phyloP scores from a whole-genome alignment of 257 asterid genomes.

The Scutellaria galericulata region DNA sequence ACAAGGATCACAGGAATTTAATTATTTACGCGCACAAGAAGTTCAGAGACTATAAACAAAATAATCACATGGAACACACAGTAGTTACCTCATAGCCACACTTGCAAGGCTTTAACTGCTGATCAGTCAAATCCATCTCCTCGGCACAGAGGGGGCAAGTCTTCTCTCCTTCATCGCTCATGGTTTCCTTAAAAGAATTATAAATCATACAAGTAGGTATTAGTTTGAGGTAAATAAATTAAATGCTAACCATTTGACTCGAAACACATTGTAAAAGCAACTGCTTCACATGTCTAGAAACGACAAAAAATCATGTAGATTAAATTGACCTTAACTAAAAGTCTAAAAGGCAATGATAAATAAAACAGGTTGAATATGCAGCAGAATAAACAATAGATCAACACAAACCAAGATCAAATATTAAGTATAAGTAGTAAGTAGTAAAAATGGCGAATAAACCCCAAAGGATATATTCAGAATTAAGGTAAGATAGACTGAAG shows the following conservation, averaged over 20 bases:
- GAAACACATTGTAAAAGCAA: not conserved
- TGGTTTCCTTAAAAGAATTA: slow-evolving; percentile 55
- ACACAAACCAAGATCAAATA: slow-evolving; percentile 8
- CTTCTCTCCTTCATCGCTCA: slow-evolving; percentile 93
- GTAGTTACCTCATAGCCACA: slow-evolving; percentile 86
- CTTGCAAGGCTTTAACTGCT: slow-evolving; percentile 98
- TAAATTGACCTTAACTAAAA: slow-evolving; percentile 7
- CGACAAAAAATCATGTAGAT: not conserved
- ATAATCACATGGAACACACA: slow-evolving; percentile 6
- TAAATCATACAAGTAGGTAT: slow-evolving; percentile 20
- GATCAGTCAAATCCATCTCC: slow-evolving; percentile 99
- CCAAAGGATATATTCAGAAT: slow-evolving; percentile 14
- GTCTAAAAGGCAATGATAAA: too few species aligned
- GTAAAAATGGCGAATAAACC: not conserved
- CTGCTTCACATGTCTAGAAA: not conserved
- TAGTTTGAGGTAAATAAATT: not conserved
- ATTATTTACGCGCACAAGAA: not conserved
- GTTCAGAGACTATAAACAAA: not conserved
- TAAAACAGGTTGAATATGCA: slow-evolving; percentile 18
- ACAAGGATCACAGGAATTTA: too few species aligned
- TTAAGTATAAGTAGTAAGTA: not conserved
- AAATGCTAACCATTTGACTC: not conserved
- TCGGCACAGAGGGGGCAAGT: slow-evolving; percentile 98
- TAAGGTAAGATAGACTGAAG: not conserved
- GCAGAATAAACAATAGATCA: slow-evolving; percentile 25